Evolutionary conservation across 2,329 filamentous ascomycete genomes (phyloP), one percentile per base, ranked within the genome.

Genomic region (Stenocarpella maydis): DNA sequence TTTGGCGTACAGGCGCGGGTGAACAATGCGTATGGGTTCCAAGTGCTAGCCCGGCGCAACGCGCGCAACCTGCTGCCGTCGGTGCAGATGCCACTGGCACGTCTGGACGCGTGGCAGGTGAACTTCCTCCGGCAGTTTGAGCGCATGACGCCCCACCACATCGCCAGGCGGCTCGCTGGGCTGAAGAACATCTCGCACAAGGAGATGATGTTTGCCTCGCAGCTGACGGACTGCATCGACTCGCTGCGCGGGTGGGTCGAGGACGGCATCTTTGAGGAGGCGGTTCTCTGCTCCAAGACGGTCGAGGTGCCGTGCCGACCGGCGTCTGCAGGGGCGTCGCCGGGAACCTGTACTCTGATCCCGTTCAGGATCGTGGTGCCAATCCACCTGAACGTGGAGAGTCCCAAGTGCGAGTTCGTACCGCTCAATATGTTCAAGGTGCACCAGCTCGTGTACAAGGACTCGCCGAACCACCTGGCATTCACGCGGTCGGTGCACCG

Each of bases 401-500:
- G 82, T 49, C 78, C 80, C n/a, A 80, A 82, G 58, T 80, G 84
- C 65, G 78, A 78, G 43, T 86, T 87, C 68, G 79, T 81, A 1
- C 85, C 87, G 0, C 78, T 87, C 45, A 81, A 79, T 19, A 83
- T 88, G 54, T 88, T 88, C 78, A 83, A 82, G 65, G 79, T 81
- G 21, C 72, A 75, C 66, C 91, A 93, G 77, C 85, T 90, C 71
- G 84, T 88, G 0, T 86, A 89, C 73, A 81, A 84, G 34, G 83
- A 83, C 70, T 82, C 85, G 39, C 79, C 83, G 0, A 86, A 88
- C 72, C 84, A 89, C 53, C 83, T 87, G 5, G 84, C 84, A 2
- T 92, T 93, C 74, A 84, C 86, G 1, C 85, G 87, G 68, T 84
- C 84, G 39, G 83, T 91, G 2, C 86, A 90, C 74, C 84, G 87